Evolutionary conservation across 2,329 filamentous ascomycete genomes (phyloP), one percentile per base, ranked within the genome.

Genomic region (Volutella citrinella): DNA sequence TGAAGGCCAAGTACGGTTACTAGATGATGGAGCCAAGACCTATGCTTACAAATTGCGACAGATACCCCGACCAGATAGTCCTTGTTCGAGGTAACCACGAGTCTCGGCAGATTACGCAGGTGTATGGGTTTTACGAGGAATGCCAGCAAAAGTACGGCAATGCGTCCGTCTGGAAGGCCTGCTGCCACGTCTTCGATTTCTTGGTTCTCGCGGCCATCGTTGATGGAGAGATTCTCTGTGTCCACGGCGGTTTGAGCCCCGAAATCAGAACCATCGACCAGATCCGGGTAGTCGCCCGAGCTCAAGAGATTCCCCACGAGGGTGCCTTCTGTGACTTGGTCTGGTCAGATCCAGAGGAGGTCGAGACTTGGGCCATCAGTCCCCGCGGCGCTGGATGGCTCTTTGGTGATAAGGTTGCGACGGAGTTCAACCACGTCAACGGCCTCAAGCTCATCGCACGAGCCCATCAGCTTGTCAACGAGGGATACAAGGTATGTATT

Each of bases 101-200:
- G 65, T 96, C 89, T 17, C 83, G 93, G 45, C 93, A 95, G 55
- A 95, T 98, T 45, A 98, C 93, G 8, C 93, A 98, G 57, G 95
- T 94, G 15, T 98, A 98, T 62, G 93, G 93, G 34, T 98, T 98
- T 66, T 98, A 98, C 65, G 95, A 95, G 41, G 93, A 98, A 63
- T 98, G 93, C 64, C 89, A 89, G 36, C 85, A 93, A 54, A 98
- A 98, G 65, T 98, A 98, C 61, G 93, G 93, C 56, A 97, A 96
- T 57, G 89, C 93, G 10, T 96, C 94, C 30, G 93, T 98, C n/a
- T 98, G 93, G 93, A 95, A 98, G 64, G 93, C 95, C 39, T 98
- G 96, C 64, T 98, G 93, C 45, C 93, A 98, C 61, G 95, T 98
- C 67, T 98, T 98, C 62, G 93, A 98, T 63, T 98, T 95, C 63